Base-by-base conservation (phyloP, 495 filamentous ascomycete species). In the Bryoglossum gracile region DNA sequence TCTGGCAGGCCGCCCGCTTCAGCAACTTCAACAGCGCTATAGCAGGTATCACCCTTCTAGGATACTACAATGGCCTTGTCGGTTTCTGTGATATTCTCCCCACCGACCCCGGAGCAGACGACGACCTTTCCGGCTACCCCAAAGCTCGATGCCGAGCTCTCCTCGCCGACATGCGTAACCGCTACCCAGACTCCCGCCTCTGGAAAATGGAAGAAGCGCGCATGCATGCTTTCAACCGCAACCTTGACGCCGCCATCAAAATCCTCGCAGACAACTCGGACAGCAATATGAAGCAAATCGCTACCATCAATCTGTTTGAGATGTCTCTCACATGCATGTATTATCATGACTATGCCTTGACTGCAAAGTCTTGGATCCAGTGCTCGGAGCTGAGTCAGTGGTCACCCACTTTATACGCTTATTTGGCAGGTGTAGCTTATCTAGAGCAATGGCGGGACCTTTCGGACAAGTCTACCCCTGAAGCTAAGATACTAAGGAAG, bases 171-270 rank as follows among this genome's bases (percentile, higher is more conserved):
- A 89, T 96, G 83, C 77, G 88, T 43, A 58, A 62, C 21, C 77
- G 83, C 4, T 95, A 94, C 62, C 87, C 90, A 0, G 80, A 88
- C 38, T 86, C 83, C 53, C 80, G 81, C 19, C 76, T 97, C 6
- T 98, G 94, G 92, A 72, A 83, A 30, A 70, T 96, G 8, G 92
- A 97, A 66, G 87, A 94, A 69, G 88, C 87, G 3, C 75, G 92
- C 14, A 83, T 91, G 76, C 68, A 81, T 16, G 79, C 81, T 22
- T 78, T 79, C 35, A 79, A 84, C 48, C 76, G 76, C 11, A 68
- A 81, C 36, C 68, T 97, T 1, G 74, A 78, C n/a, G 69, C 74
- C 9, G 82, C 90, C 8, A 66, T 95, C 50, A 68, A 75, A 2
- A 66, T 87, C 16, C 70, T 94, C 21, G 65, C 61, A 8, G 65